phyloP scores from a whole-genome alignment of 1,139 yeast genomes.

The Candida glucosophila region DNA sequence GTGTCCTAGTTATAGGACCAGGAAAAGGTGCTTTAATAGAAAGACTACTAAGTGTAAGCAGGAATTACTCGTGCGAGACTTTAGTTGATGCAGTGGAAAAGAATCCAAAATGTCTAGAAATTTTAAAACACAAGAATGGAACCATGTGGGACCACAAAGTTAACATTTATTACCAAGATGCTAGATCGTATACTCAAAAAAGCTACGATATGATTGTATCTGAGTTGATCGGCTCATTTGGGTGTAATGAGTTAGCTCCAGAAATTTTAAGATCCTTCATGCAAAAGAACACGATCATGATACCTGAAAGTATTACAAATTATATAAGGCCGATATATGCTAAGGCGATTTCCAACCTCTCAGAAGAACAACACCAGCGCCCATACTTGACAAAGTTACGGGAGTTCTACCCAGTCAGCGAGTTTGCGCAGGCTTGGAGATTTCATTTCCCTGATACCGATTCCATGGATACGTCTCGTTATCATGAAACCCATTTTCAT shows the following conservation, averaged over 20 bases:
- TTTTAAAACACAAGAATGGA: slow-evolving; percentile 33
- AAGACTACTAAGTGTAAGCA: slow-evolving; percentile 4
- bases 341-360: slow-evolving; percentile 17
- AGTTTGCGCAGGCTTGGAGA: slow-evolving; percentile 41
- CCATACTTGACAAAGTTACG: slow-evolving; percentile 58
- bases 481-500: neutral
- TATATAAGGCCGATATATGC: slow-evolving; percentile 60
- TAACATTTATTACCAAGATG: slow-evolving; percentile 46
- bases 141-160: slow-evolving; percentile 40
- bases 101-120: slow-evolving; percentile 52
- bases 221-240: slow-evolving; percentile 83
- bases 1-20: slow-evolving; percentile 68
- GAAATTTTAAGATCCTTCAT: slow-evolving; percentile 43
- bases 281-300: slow-evolving; percentile 30
- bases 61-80: slow-evolving; percentile 1
- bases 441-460: slow-evolving; percentile 37
- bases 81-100: slow-evolving; percentile 45
- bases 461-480: neutral
- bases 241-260: slow-evolving; percentile 84
- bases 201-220: slow-evolving; percentile 55
- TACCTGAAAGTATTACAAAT: slow-evolving; percentile 58
- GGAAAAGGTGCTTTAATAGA: slow-evolving; percentile 80
- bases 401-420: slow-evolving; percentile 32
- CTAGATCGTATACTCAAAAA: slow-evolving; percentile 35
- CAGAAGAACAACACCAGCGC: slow-evolving; percentile 14